Base-by-base conservation (phyloP, 2,329 filamentous ascomycete species). In the Aspergillus quadrilineatus region DNA sequence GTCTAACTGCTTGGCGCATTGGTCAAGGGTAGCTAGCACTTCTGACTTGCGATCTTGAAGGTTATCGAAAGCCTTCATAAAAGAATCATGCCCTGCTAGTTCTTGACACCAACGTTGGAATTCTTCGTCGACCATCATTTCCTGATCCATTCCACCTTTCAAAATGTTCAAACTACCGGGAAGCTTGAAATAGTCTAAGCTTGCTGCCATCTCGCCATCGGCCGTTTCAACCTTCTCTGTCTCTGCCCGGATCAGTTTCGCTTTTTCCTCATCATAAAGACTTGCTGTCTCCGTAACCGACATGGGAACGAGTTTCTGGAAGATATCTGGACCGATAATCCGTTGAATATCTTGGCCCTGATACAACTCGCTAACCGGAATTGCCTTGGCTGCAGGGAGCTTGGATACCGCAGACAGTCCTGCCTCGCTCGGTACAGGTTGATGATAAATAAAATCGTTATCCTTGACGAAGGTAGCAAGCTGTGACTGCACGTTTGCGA, bases 361-460 rank as follows among this genome's bases (percentile, higher is more conserved):
- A 69, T 99, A 99, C 0, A 99, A 80, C 71, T 99, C 95, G 70
- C 90, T 96, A 30, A 99, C 93, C 0, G 94, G 93, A 60, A 99
- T 97, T 3, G 94, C 92, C 73, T 99, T 99, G 6, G 94, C 92
- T 1, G 94, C 95, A 4, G 93, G 92, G 14, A 97, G 81, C 72
- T 97, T 99, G 3, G 92, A 84, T 48, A 99, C 92, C 1, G 88
- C 83, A 1, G 90, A 79, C 10, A 99, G 78, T 29, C 88, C 88
- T 4, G 92, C 89, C 73, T 97, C 92, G 8, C 88, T 87, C 0
- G 94, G 93, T 1, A 99, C 88, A 1, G 86, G 87, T 65, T 97
- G 91, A 71, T 99, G 94, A 69, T 99, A 99, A 70, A 99, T 96
- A 73, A 94, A 97, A 71, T 99, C 94, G 65, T 99, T 99, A 73